phyloP scores from a whole-genome alignment of 345 rosid species.

The Trapa bicornis region DNA sequence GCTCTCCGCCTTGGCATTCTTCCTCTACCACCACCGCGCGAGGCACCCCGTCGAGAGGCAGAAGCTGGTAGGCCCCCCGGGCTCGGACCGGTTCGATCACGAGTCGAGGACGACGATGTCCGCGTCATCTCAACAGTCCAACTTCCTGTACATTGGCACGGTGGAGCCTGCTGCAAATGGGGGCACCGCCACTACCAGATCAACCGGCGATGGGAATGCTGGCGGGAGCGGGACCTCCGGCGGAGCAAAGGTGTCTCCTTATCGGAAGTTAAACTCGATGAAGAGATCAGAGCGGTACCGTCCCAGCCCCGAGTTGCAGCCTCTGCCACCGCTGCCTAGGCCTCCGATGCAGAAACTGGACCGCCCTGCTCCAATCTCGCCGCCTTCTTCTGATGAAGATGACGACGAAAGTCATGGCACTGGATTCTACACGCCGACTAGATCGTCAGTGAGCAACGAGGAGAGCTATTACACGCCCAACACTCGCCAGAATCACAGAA shows the following conservation, averaged over 20 bases:
- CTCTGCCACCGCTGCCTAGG: conserved; percentile 64
- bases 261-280: conserved; percentile 54
- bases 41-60: conserved; percentile 51
- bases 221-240: conserved; percentile 21
- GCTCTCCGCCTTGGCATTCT: conserved; percentile 83
- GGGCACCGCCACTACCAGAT: background rate
- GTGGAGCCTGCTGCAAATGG: conserved; percentile 47
- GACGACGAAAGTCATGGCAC: conserved; percentile 60
- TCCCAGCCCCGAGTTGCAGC: conserved; percentile 94
- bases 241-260: conserved; percentile 48
- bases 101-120: conserved; percentile 18
- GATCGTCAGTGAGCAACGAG: conserved; percentile 56
- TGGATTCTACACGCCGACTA: conserved; percentile 69
- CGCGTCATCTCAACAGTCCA: conserved; percentile 40
- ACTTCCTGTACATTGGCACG: conserved; percentile 77
- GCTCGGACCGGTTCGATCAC: conserved; percentile 35
- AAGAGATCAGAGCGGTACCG: conserved; percentile 81
- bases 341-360: conserved; percentile 21
- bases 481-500: conserved; percentile 17
- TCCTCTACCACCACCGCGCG: conserved; percentile 57
- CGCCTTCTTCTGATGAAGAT: conserved; percentile 33
- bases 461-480: conserved; percentile 61
- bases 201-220: conserved; percentile 1
- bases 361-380: conserved; percentile 21
- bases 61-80: conserved; percentile 50